Conservation (phyloP, 805 yeast genomes). For the Candida patagonica region DNA sequence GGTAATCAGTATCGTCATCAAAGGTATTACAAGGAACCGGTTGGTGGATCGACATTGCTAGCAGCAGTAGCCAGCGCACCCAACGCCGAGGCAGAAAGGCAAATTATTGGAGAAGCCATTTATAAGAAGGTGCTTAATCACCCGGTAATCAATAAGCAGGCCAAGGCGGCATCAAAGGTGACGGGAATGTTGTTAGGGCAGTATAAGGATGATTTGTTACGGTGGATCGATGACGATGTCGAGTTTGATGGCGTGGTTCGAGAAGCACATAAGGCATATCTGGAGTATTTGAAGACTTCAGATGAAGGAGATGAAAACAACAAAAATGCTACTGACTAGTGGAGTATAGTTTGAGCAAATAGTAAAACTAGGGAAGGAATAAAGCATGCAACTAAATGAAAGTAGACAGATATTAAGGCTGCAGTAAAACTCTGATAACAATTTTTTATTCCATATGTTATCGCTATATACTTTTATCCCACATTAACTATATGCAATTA, state of each 20-base stretch:
- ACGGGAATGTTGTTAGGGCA: conserved; percentile 90
- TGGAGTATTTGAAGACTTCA: conserved; percentile 52
- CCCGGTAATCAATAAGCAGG: conserved; percentile 68
- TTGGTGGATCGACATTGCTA: conserved; percentile 29
- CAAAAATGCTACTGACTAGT: background rate
- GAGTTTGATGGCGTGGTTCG: conserved; percentile 75
- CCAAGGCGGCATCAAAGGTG: conserved; percentile 80
- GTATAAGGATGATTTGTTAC: conserved; percentile 75
- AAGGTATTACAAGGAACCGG: conserved; percentile 4
- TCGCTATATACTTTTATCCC: no score
- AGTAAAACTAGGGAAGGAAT: background rate
- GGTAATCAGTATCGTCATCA: conserved; percentile 6
- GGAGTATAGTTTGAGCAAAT: background rate
- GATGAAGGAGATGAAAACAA: background rate
- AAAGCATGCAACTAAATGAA: background rate
- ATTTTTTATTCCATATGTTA: no score
- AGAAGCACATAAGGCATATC: conserved; percentile 86
- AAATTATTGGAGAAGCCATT: conserved; percentile 73
- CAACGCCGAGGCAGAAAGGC: conserved; percentile 30
- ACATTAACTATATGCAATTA: no score
- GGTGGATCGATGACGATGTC: conserved; percentile 76
- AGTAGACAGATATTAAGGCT: background rate
- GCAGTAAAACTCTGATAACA: no score
- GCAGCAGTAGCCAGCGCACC: conserved; percentile 36
- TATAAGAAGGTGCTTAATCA: conserved; percentile 78